phyloP scores from a whole-genome alignment of 176 grass and related monocot genomes.

The Hordeum marinum region DNA sequence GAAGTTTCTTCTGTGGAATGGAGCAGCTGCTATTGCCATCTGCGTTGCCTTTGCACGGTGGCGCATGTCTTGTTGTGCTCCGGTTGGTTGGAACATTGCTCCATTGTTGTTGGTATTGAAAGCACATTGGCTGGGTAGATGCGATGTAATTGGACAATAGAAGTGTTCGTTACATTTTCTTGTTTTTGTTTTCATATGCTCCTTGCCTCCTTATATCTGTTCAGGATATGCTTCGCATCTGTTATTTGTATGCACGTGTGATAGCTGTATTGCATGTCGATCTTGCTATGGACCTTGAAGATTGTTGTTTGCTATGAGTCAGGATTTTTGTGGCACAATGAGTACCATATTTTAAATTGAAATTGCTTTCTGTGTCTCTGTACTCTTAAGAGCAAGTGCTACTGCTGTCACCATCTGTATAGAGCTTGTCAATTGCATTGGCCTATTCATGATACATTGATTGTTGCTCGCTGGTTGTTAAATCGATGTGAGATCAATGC shows the following conservation, averaged over 20 bases:
- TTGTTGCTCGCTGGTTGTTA: neutral
- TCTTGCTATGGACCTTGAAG: neutral
- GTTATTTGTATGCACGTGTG: neutral
- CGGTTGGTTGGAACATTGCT: constrained; percentile 2
- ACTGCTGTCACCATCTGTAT: neutral
- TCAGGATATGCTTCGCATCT: neutral
- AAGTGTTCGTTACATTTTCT: neutral
- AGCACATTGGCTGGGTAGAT: neutral
- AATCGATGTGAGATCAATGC: neutral
- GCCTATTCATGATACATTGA: neutral
- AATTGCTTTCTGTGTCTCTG: neutral
- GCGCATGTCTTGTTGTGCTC: neutral
- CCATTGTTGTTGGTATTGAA: neutral
- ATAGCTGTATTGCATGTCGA: neutral
- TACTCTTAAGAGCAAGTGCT: neutral
- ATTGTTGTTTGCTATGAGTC: constrained; percentile 5
- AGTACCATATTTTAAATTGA: neutral
- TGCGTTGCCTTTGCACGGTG: constrained; percentile 16
- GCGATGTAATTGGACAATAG: neutral
- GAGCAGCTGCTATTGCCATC: neutral
- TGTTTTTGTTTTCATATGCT: neutral
- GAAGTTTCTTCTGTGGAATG: constrained; percentile 17
- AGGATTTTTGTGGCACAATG: neutral
- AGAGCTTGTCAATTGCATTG: constrained; percentile 5
- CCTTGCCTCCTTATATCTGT: neutral